Evolutionary conservation across 352 stramenopile species (phyloP).

Genomic region (Phytophthora nicotianae): DNA sequence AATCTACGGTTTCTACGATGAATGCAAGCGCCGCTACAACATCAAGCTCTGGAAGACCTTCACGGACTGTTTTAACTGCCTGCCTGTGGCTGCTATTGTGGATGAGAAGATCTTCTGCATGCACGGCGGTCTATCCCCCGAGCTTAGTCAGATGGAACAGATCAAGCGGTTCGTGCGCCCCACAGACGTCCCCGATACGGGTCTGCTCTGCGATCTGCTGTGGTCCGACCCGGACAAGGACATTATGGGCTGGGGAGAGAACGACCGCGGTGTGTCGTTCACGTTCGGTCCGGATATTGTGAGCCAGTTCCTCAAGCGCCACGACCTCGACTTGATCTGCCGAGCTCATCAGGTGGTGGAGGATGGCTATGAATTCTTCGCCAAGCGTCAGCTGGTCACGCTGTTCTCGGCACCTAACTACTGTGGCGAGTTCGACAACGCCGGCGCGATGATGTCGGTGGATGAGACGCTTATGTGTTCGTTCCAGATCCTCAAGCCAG

Average conservation of each 20-base stretch:
- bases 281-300: slow-evolving; percentile 99
- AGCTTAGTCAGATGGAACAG: slow-evolving; percentile 98
- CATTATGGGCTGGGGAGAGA: slow-evolving; percentile 95
- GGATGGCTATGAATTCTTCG: slow-evolving; percentile 99
- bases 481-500: slow-evolving; percentile 88
- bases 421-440: slow-evolving; percentile 99
- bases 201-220: slow-evolving; percentile 87
- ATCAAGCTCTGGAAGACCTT: slow-evolving; percentile 96
- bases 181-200: slow-evolving; percentile 87
- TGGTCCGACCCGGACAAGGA: slow-evolving; percentile 90
- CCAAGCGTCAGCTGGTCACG: slow-evolving; percentile 98
- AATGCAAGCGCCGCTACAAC: slow-evolving; percentile 96
- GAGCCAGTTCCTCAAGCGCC: slow-evolving; percentile 95
- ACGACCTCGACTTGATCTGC: slow-evolving; percentile 98
- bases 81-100: slow-evolving; percentile 96
- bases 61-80: slow-evolving; percentile 98
- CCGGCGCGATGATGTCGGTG: slow-evolving; percentile 89
- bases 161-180: slow-evolving; percentile 92
- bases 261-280: slow-evolving; percentile 98
- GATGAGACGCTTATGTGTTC: slow-evolving; percentile 83
- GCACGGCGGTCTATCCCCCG: slow-evolving; percentile 92
- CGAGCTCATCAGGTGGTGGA: slow-evolving; percentile 99
- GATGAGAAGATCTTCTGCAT: slow-evolving; percentile 99
- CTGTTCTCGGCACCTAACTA: slow-evolving; percentile 99
- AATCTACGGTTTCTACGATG: slow-evolving; percentile 99